These are phyloP conservation scores for Coemansia sp. DNA, from an alignment of 192 early-diverging fungal species.

Conservation along the genomic window DNA sequence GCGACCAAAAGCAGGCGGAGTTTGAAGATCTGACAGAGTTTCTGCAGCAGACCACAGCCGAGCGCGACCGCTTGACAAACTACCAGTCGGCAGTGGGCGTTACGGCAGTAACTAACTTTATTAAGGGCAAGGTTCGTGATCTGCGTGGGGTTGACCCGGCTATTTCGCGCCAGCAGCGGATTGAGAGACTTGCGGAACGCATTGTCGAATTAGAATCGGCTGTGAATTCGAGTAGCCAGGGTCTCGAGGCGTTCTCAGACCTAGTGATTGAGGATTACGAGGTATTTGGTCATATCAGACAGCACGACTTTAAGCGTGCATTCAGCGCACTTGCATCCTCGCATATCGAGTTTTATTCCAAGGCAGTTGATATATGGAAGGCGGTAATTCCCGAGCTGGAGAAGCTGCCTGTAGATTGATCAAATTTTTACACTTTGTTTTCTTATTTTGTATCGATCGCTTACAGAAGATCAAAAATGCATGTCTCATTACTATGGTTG, in stretches of 20 bases:
- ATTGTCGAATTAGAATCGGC: constrained; percentile 79
- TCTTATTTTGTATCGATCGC: background rate
- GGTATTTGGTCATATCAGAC: constrained; percentile 77
- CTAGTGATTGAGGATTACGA: constrained; percentile 81
- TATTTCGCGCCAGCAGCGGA: constrained; percentile 72
- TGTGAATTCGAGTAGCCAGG: constrained; percentile 72
- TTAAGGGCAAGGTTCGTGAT: constrained; percentile 87
- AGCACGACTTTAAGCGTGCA: constrained; percentile 74
- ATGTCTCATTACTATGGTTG: background rate
- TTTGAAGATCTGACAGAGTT: constrained; percentile 84
- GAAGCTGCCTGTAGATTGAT: constrained; percentile 54
- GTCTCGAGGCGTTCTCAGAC: constrained; percentile 70
- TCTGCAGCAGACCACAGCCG: constrained; percentile 66
- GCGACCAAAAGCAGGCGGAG: constrained; percentile 97
- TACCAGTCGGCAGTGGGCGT: constrained; percentile 61
- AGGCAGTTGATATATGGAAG: constrained; percentile 74
- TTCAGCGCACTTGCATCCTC: constrained; percentile 72
- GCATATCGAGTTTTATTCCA: constrained; percentile 82
- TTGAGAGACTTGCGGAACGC: constrained; percentile 69
- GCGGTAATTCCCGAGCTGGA: constrained; percentile 81
- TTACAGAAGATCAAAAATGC: background rate
- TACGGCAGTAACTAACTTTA: constrained; percentile 65
- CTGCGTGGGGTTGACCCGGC: constrained; percentile 85
- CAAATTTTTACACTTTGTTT: background rate
- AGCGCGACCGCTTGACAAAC: constrained; percentile 70